Conservation (phyloP, 2,329 filamentous ascomycete species). For the Stagonosporopsis rhizophila region DNA sequence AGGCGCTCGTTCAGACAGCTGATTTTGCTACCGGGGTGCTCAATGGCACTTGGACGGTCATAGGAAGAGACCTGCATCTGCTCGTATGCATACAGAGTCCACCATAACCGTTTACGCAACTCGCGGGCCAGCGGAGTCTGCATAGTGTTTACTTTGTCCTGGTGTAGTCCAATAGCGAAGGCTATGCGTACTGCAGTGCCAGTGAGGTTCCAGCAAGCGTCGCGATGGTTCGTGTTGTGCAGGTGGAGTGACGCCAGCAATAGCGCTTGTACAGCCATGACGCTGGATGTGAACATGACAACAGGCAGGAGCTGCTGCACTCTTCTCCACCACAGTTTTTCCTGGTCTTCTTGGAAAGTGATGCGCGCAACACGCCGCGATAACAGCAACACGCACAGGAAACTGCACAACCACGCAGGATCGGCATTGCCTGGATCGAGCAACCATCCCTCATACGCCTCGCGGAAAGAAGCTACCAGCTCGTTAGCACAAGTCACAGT, state of each 20-base stretch:
- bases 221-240: constrained; percentile 55
- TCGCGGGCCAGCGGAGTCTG: constrained; percentile 51
- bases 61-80: constrained; percentile 54
- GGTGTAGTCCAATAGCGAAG: constrained; percentile 55
- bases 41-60: constrained; percentile 55
- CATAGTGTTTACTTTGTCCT: constrained; percentile 47
- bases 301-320: constrained; percentile 52
- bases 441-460: constrained; percentile 50
- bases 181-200: constrained; percentile 54
- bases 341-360: constrained; percentile 47
- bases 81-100: constrained; percentile 59
- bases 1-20: constrained; percentile 48
- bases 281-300: constrained; percentile 54
- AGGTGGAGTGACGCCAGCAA: constrained; percentile 54
- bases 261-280: constrained; percentile 53
- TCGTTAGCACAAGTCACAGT: not conserved
- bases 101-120: constrained; percentile 61
- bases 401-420: constrained; percentile 52
- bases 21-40: constrained; percentile 46
- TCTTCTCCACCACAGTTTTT: constrained; percentile 53
- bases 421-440: constrained; percentile 42
- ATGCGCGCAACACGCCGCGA: constrained; percentile 46
- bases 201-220: constrained; percentile 55
- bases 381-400: constrained; percentile 53
- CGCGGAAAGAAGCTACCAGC: constrained; percentile 45